Conservation (phyloP, 352 stramenopile species). For the Globisporangium paddicum region DNA sequence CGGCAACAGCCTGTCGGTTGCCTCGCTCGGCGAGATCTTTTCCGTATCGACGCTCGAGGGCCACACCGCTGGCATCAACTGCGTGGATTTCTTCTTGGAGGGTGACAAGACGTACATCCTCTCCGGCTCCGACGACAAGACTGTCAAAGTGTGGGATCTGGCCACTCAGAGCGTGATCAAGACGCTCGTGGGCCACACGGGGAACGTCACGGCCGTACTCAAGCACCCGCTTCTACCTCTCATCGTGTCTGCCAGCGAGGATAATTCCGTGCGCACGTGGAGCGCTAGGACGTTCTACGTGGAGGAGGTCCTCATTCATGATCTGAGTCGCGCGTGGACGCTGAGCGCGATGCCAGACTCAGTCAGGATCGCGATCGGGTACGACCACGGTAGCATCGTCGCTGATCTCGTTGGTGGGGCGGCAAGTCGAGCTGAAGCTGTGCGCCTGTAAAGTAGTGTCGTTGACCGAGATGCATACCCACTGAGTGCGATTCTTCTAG, state of each 20-base stretch:
- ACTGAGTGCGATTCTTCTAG: no score
- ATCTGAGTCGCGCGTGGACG: background rate
- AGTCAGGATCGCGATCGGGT: background rate
- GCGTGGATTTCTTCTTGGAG: no score
- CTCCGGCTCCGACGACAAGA: background rate
- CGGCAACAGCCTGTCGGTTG: no score
- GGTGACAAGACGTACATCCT: background rate
- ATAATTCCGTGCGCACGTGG: background rate
- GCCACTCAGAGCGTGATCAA: background rate
- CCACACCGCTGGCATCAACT: no score
- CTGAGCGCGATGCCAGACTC: background rate
- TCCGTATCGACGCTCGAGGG: no score
- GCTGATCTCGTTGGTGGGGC: background rate
- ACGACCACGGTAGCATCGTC: conserved; percentile 1
- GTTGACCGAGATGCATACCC: no score
- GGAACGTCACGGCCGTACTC: background rate
- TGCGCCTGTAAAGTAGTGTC: background rate
- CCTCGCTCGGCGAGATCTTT: no score
- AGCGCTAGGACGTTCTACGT: background rate
- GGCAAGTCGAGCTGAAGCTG: background rate
- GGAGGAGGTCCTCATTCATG: background rate
- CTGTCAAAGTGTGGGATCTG: background rate
- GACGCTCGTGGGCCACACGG: background rate
- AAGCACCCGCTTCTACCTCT: background rate
- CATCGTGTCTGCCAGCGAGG: background rate